These are phyloP conservation scores for Xylariomycetidae sp. DNA, from an alignment of 2,329 filamentous ascomycete species.

Conservation along the genomic window DNA sequence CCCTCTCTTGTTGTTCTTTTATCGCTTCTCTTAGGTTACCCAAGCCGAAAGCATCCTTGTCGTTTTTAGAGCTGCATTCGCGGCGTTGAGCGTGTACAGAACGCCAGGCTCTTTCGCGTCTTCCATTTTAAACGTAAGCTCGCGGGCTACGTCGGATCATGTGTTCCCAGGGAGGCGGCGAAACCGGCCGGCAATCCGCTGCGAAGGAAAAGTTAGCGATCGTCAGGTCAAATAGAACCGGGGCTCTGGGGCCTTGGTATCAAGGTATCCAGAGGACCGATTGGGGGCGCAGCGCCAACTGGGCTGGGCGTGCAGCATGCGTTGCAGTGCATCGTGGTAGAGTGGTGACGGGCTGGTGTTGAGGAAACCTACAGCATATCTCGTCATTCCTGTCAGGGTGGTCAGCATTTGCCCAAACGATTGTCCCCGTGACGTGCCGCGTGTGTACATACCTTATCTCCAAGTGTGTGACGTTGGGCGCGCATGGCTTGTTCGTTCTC, in stretches of 20 bases:
- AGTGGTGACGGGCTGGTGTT: neutral
- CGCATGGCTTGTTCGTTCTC: conserved; percentile 26
- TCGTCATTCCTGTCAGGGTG: conserved; percentile 21
- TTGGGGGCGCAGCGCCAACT: too few species aligned
- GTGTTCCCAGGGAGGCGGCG: conserved; percentile 25
- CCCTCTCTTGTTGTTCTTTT: conserved; percentile 28
- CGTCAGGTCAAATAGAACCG: neutral
- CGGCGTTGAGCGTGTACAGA: too few species aligned
- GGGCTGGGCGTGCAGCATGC: neutral
- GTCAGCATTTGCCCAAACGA: conserved; percentile 4
- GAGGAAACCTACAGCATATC: conserved; percentile 21
- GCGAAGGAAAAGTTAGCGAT: conserved; percentile 1
- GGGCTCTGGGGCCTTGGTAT: neutral
- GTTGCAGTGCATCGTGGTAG: neutral
- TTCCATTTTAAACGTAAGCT: conserved; percentile 18
- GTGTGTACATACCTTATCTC: conserved; percentile 24
- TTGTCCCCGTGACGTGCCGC: neutral
- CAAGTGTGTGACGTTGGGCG: conserved; percentile 25
- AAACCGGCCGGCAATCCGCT: conserved; percentile 26
- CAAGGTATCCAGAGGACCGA: neutral
- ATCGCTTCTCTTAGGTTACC: neutral
- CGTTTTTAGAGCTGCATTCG: too few species aligned
- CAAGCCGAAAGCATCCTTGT: too few species aligned
- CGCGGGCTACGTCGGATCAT: conserved; percentile 25
- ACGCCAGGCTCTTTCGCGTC: neutral